Evolutionary conservation across 2,329 filamentous ascomycete species (phyloP).

Genomic region (Neonectria magnoliae): DNA sequence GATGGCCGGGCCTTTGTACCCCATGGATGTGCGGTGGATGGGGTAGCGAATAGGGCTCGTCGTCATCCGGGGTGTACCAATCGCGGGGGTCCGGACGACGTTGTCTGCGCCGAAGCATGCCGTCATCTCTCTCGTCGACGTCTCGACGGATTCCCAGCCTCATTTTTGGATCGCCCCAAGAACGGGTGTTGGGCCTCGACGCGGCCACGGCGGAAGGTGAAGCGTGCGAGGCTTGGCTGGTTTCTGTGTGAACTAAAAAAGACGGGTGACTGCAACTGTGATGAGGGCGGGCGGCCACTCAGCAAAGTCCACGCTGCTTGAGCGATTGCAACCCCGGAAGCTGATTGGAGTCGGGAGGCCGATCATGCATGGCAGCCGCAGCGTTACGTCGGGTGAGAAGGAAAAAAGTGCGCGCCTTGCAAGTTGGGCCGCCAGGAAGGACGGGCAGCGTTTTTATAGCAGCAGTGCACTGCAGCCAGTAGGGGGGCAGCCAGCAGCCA

Average conservation of each 20-base stretch:
- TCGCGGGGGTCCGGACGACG: slow-evolving; percentile 38
- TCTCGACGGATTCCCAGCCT: slow-evolving; percentile 46
- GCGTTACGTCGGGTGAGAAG: slow-evolving; percentile 42
- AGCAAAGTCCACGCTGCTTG: slow-evolving; percentile 44
- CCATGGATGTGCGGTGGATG: slow-evolving; percentile 40
- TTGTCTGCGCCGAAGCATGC: slow-evolving; percentile 43
- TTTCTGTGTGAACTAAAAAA: slow-evolving; percentile 29
- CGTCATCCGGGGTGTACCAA: slow-evolving; percentile 42
- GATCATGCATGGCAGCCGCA: slow-evolving; percentile 46
- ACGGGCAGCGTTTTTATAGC: slow-evolving; percentile 23
- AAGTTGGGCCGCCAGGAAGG: slow-evolving; percentile 41
- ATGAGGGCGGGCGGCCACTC: slow-evolving; percentile 40
- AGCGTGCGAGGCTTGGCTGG: slow-evolving; percentile 33
- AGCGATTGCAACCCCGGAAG: slow-evolving; percentile 38
- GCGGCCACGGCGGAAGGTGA: slow-evolving; percentile 28
- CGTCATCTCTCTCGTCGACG: slow-evolving; percentile 41
- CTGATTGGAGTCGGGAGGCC: slow-evolving; percentile 43
- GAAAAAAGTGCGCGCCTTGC: slow-evolving; percentile 37
- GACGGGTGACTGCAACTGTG: slow-evolving; percentile 30
- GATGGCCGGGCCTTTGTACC: slow-evolving; percentile 48
- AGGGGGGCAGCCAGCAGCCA: neutral
- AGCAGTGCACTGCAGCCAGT: neutral
- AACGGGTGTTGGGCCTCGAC: slow-evolving; percentile 41
- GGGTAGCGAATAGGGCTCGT: slow-evolving; percentile 43
- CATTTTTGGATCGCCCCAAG: slow-evolving; percentile 43